These are phyloP conservation scores for Exophiala dermatitidis DNA, from an alignment of 2,329 filamentous ascomycete genomes.

Conservation along the genomic window DNA sequence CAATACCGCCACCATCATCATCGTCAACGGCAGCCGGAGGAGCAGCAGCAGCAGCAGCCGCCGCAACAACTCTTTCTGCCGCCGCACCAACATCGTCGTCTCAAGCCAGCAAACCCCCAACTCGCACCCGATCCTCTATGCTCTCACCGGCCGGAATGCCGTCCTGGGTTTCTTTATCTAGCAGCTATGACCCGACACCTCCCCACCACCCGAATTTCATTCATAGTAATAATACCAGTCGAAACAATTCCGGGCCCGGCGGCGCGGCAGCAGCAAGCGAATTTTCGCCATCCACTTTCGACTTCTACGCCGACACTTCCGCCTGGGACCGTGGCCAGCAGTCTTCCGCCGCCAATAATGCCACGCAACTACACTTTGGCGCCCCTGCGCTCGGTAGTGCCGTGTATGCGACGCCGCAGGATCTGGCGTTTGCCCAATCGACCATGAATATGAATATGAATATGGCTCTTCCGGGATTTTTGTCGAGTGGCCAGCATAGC, in stretches of 20 bases:
- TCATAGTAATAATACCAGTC: no score
- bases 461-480: neutral
- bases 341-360: neutral
- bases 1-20: conserved; percentile 8
- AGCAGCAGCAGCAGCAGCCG: no score
- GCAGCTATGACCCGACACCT: no score
- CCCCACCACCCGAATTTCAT: no score
- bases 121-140: conserved; percentile 7
- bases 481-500: neutral
- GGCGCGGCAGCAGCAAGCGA: no score
- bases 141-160: no score
- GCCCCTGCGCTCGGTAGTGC: conserved; percentile 15
- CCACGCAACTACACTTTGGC: conserved; percentile 18
- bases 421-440: conserved; percentile 23
- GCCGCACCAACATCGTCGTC: conserved; percentile 14
- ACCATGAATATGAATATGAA: conserved; percentile 25
- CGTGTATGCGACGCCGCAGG: conserved; percentile 24
- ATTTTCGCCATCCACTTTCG: conserved; percentile 3
- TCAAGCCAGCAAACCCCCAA: neutral
- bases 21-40: neutral
- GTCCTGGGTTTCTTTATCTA: no score
- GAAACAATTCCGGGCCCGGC: no score
- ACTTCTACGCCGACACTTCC: conserved; percentile 21
- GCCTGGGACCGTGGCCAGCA: conserved; percentile 23
- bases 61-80: no score